Percentiles rank a stretch among this genome's conserved stretches.
These are phyloP conservation scores for Dentipellis sp. DNA, from an alignment of 768 basidiomycete genomes.

Conservation along the genomic window DNA sequence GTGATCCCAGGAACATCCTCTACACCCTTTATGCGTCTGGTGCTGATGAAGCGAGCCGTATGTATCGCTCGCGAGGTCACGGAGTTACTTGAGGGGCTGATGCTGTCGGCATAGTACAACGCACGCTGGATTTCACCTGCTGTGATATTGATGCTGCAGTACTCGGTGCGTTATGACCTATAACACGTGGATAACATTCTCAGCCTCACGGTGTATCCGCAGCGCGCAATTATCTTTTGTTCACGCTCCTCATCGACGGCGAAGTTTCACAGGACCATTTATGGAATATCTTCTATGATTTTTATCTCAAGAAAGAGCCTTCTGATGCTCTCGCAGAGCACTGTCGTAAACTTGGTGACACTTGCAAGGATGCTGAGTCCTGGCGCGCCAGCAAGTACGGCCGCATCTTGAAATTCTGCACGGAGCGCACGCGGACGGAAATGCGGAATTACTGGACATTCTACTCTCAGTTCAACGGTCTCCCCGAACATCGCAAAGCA, in stretches of 20 bases:
- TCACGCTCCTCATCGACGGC: slow-evolving; percentile 32
- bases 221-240: slow-evolving; percentile 42
- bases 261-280: slow-evolving; percentile 11
- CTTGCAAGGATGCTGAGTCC: slow-evolving; percentile 23
- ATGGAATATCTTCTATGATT: slow-evolving; percentile 43
- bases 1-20: slow-evolving; percentile 45
- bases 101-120: slow-evolving; percentile 1
- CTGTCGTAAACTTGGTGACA: slow-evolving; percentile 27
- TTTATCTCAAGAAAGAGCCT: slow-evolving; percentile 32
- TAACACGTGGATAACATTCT: not conserved
- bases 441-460: slow-evolving; percentile 31
- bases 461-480: slow-evolving; percentile 8
- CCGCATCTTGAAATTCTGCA: slow-evolving; percentile 28
- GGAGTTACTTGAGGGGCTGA: not conserved
- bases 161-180: slow-evolving; percentile 25
- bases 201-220: not conserved
- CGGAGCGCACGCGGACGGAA: slow-evolving; percentile 26
- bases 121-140: slow-evolving; percentile 39
- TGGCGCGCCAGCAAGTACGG: slow-evolving; percentile 33
- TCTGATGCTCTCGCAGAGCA: slow-evolving; percentile 27
- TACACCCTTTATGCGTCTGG: slow-evolving; percentile 34
- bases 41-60: not conserved
- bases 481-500: not conserved
- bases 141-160: slow-evolving; percentile 41
- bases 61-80: not conserved